A percentile compares a stretch with the other conserved stretches of the same genome.
phyloP scores from a whole-genome alignment of 2,329 filamentous ascomycete genomes.

The Macrophomina pseudophaseolina region DNA sequence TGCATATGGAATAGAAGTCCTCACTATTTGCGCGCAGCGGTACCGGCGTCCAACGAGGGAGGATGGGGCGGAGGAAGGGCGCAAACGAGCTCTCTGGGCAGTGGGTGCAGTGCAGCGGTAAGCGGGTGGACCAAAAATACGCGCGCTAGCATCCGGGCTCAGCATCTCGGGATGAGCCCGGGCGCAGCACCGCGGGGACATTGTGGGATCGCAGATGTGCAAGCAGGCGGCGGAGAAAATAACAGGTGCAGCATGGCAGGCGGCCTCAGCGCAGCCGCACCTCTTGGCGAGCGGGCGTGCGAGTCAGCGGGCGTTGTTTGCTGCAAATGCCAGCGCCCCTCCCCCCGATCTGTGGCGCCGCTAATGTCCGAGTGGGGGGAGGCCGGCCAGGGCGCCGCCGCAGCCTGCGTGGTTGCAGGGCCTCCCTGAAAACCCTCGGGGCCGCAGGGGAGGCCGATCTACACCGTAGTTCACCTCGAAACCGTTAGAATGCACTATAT shows the following conservation, averaged over 20 bases:
- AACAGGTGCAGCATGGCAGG: neutral
- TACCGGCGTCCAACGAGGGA: too few species aligned
- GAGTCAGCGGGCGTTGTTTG: neutral
- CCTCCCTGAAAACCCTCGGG: neutral
- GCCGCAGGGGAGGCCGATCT: neutral
- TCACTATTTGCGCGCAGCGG: neutral
- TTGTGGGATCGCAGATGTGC: neutral
- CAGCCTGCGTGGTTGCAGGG: neutral
- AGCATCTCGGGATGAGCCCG: neutral
- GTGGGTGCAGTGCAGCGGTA: neutral
- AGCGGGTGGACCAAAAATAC: conserved; percentile 1
- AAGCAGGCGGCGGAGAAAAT: neutral
- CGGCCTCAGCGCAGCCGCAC: neutral
- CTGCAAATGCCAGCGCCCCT: neutral
- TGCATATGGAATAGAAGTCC: neutral
- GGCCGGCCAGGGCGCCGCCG: neutral
- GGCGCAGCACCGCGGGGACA: neutral
- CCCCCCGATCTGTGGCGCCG: neutral
- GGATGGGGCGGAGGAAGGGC: neutral
- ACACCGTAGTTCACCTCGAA: neutral
- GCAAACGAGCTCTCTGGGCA: neutral
- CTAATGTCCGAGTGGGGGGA: neutral
- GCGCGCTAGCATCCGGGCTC: neutral
- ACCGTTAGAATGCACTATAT: neutral
- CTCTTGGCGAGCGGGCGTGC: neutral